Conservation (phyloP, 2,329 filamentous ascomycete genomes). For the Cryoendolithus antarcticus region DNA sequence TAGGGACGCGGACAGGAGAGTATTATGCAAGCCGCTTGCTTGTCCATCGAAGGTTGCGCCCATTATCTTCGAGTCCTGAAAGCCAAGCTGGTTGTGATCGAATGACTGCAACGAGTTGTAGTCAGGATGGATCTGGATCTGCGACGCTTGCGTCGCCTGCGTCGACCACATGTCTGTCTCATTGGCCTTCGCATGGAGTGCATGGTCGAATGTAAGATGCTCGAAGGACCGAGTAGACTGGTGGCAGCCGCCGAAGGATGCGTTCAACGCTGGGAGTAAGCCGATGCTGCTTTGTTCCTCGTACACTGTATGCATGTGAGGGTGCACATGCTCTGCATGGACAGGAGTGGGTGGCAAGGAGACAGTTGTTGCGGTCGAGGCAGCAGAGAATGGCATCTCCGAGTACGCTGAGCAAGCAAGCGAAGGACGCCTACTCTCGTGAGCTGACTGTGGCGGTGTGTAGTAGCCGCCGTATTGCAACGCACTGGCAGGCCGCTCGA, state of each 20-base stretch:
- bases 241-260: background rate
- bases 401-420: conserved; percentile 12
- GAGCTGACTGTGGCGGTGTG: conserved; percentile 17
- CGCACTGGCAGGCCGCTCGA: conserved; percentile 7
- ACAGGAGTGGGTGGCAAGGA: conserved; percentile 16
- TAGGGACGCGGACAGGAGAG: conserved; percentile 1
- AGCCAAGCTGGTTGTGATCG: conserved; percentile 1
- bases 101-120: background rate
- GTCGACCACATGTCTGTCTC: background rate
- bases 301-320: background rate
- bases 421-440: conserved; percentile 18
- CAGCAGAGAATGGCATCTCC: conserved; percentile 10
- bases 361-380: conserved; percentile 10
- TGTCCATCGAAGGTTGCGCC: background rate
- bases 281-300: background rate
- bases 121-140: background rate
- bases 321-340: conserved; percentile 2
- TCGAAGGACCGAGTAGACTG: conserved; percentile 1
- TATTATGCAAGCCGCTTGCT: background rate
- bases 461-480: conserved; percentile 11
- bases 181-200: background rate
- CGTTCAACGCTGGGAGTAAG: background rate
- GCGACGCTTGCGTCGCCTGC: background rate
- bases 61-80: background rate
- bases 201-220: background rate